These are phyloP conservation scores for Leishmania arabica DNA, from an alignment of 208 protist genomes.

Conservation along the genomic window DNA sequence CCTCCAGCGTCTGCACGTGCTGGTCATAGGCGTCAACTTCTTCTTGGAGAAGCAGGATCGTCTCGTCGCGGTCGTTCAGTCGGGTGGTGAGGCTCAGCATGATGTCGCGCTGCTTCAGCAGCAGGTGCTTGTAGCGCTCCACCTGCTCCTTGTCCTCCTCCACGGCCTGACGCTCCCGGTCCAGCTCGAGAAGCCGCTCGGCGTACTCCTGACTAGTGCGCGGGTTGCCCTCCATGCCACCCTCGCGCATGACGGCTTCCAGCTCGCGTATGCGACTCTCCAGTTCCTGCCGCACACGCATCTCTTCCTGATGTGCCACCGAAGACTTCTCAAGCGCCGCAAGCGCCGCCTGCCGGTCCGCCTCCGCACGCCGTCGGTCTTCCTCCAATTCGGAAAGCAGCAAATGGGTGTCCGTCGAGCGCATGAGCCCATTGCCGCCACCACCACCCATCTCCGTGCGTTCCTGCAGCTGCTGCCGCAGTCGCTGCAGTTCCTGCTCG, in stretches of 20 bases:
- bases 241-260: slow-evolving; percentile 48
- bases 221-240: slow-evolving; percentile 50
- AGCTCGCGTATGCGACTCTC: slow-evolving; percentile 65
- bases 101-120: slow-evolving; percentile 96
- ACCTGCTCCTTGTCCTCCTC: slow-evolving; percentile 93
- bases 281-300: slow-evolving; percentile 39
- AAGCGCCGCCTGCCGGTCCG: slow-evolving; percentile 58
- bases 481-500: slow-evolving; percentile 59
- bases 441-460: slow-evolving; percentile 22
- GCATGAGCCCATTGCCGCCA: background rate
- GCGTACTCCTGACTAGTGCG: slow-evolving; percentile 62
- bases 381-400: slow-evolving; percentile 39
- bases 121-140: slow-evolving; percentile 95
- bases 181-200: slow-evolving; percentile 75
- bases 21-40: slow-evolving; percentile 88
- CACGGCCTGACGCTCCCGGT: slow-evolving; percentile 78
- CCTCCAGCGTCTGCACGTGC: slow-evolving; percentile 77
- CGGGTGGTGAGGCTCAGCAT: slow-evolving; percentile 94
- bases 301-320: slow-evolving; percentile 47
- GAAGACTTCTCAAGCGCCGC: slow-evolving; percentile 55
- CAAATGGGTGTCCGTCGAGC: slow-evolving; percentile 9
- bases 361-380: slow-evolving; percentile 34
- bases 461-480: slow-evolving; percentile 55
- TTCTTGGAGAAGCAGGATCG: slow-evolving; percentile 86
- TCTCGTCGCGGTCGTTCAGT: slow-evolving; percentile 94